phyloP scores from a whole-genome alignment of 257 asterid species.

The Phtheirospermum japonicum region DNA sequence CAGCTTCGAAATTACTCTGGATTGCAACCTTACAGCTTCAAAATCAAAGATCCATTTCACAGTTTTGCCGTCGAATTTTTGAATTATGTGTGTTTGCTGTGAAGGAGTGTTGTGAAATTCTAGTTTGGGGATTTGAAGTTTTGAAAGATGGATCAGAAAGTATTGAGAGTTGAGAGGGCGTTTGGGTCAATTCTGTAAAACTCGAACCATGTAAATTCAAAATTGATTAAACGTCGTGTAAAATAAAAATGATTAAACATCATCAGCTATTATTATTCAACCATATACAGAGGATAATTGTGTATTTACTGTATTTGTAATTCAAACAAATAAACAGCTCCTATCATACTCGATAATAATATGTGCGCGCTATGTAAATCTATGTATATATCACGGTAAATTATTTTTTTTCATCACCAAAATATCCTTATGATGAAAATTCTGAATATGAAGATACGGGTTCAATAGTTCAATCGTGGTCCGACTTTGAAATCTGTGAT shows the following conservation, averaged over 20 bases:
- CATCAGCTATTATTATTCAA: slow-evolving; percentile 18
- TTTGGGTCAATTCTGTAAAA: neutral
- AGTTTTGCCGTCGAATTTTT: slow-evolving; percentile 30
- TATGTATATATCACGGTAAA: no score
- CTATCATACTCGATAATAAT: no score
- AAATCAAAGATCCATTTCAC: slow-evolving; percentile 35
- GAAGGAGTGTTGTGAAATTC: slow-evolving; percentile 25
- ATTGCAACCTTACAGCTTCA: slow-evolving; percentile 35
- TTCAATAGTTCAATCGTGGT: no score
- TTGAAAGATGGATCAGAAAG: slow-evolving; percentile 29
- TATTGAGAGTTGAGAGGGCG: slow-evolving; percentile 9
- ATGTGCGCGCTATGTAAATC: no score
- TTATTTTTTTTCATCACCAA: no score
- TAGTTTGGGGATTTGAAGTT: slow-evolving; percentile 41
- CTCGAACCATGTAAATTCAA: neutral
- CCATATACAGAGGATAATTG: no score
- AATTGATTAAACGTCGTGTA: neutral
- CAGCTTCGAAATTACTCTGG: slow-evolving; percentile 34
- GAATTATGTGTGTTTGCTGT: slow-evolving; percentile 28
- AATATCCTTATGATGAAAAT: no score
- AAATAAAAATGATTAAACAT: neutral
- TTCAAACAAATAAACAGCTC: no score
- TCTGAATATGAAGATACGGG: no score
- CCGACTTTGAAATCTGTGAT: no score
- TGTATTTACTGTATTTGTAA: no score